These are phyloP conservation scores for Boletus rex-veris DNA, from an alignment of 768 basidiomycete genomes.

Conservation along the genomic window DNA sequence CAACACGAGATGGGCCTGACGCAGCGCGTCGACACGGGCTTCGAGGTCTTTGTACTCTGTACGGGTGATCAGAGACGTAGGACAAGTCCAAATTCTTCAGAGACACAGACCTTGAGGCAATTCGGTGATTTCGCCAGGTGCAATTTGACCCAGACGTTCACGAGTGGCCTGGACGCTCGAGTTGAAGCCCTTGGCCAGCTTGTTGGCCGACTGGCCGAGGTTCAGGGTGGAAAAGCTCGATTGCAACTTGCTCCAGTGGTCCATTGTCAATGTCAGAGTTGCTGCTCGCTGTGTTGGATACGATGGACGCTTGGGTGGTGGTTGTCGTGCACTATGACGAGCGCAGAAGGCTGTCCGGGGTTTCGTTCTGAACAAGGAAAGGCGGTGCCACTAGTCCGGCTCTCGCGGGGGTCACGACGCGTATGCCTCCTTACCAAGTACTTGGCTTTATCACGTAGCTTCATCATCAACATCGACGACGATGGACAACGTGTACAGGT, in stretches of 20 bases:
- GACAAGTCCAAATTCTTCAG: too few relatives aligned
- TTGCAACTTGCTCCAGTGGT: constrained; percentile 65
- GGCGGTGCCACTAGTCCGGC: constrained; percentile 21
- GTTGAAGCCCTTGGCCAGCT: constrained; percentile 74
- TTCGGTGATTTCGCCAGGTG: constrained; percentile 93
- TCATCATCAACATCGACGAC: background rate
- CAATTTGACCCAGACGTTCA: constrained; percentile 88
- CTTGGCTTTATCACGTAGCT: background rate
- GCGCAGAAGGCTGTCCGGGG: too few relatives aligned
- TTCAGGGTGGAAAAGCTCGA: constrained; percentile 63
- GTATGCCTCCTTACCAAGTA: constrained; percentile 16
- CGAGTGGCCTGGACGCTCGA: constrained; percentile 81
- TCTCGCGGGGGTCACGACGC: constrained; percentile 20
- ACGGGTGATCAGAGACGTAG: background rate
- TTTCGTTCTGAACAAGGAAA: background rate
- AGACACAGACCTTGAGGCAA: constrained; percentile 71
- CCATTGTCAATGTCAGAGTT: constrained; percentile 29
- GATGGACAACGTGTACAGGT: constrained; percentile 48
- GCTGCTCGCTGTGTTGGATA: background rate
- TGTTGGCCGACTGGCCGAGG: constrained; percentile 70
- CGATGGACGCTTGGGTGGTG: background rate
- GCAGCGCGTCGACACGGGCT: constrained; percentile 88
- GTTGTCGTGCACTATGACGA: too few relatives aligned
- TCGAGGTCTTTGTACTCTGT: constrained; percentile 98
- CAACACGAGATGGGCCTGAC: constrained; percentile 67